Evolutionary conservation across 169 alveolate species (phyloP).

Genomic region (Cryptosporidium ubiquitum): DNA sequence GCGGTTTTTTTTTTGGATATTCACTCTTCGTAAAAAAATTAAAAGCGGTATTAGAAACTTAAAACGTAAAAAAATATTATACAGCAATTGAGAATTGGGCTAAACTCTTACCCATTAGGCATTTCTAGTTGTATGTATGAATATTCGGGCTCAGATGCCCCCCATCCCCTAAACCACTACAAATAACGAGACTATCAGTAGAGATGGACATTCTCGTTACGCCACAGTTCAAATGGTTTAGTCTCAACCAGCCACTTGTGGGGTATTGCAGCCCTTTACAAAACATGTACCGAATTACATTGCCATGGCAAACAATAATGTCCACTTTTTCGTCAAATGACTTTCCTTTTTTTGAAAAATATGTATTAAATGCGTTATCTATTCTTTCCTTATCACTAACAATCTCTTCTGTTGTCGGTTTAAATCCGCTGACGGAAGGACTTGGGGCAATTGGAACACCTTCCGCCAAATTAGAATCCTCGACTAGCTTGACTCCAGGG

Average conservation of each 20-base stretch:
- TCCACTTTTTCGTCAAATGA: constrained; percentile 72
- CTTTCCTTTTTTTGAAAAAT: constrained; percentile 74
- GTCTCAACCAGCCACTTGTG: constrained; percentile 78
- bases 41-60: background rate
- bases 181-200: constrained; percentile 25
- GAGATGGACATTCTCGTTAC: constrained; percentile 71
- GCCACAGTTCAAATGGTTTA: constrained; percentile 79
- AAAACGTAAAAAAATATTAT: background rate
- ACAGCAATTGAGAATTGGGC: background rate
- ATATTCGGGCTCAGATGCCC: constrained; percentile 38
- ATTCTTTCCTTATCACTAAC: constrained; percentile 77
- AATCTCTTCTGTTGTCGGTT: constrained; percentile 76
- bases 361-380: constrained; percentile 76
- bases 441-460: constrained; percentile 80
- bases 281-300: constrained; percentile 78
- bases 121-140: constrained; percentile 32
- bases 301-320: constrained; percentile 79
- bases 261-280: constrained; percentile 81
- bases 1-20: constrained; percentile 70
- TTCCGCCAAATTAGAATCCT: constrained; percentile 80
- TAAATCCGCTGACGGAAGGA: constrained; percentile 77
- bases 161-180: constrained; percentile 43
- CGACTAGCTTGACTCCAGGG: constrained; percentile 76
- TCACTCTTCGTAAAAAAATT: background rate
- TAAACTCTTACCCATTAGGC: background rate